Evolutionary conservation across 768 basidiomycete genomes (phyloP).

Genomic region (Leccinum disarticulatum): DNA sequence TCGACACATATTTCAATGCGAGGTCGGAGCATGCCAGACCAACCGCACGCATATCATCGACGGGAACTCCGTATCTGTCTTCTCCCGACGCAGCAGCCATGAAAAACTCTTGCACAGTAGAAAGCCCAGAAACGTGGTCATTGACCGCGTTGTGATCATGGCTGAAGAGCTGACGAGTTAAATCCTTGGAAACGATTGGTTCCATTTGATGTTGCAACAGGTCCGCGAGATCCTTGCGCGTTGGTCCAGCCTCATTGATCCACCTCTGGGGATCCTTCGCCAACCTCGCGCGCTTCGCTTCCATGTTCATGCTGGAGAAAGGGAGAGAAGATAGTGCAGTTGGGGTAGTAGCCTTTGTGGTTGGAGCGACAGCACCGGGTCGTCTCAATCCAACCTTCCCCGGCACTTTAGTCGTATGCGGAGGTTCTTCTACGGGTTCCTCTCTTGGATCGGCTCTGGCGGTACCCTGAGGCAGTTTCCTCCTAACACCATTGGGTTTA

Average conservation of each 20-base stretch:
- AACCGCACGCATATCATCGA: slow-evolving; percentile 55
- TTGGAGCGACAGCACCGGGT: slow-evolving; percentile 34
- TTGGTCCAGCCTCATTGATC: slow-evolving; percentile 83
- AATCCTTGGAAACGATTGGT: slow-evolving; percentile 69
- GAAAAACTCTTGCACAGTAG: slow-evolving; percentile 75
- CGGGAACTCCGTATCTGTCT: slow-evolving; percentile 46
- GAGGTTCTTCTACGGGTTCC: slow-evolving; percentile 38
- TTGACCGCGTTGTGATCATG: slow-evolving; percentile 95
- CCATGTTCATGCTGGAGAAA: slow-evolving; percentile 32
- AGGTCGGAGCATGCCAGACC: slow-evolving; percentile 89
- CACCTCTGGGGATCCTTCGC: slow-evolving; percentile 78
- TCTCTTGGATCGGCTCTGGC: slow-evolving; percentile 45
- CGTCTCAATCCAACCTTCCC: slow-evolving; percentile 47
- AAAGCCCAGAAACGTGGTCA: slow-evolving; percentile 81
- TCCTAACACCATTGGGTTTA: slow-evolving; percentile 66
- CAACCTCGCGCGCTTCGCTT: slow-evolving; percentile 61
- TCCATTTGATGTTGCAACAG: slow-evolving; percentile 92
- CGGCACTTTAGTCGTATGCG: slow-evolving; percentile 31
- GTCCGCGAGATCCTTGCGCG: slow-evolving; percentile 85
- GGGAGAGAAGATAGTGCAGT: slow-evolving; percentile 34
- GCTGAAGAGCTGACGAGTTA: slow-evolving; percentile 82
- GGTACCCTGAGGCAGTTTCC: slow-evolving; percentile 65
- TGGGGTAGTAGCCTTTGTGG: slow-evolving; percentile 35
- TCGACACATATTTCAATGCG: slow-evolving; percentile 88
- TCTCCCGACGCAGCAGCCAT: slow-evolving; percentile 54